phyloP scores from a whole-genome alignment of 2,329 filamentous ascomycete genomes.

The Xylaria sp. region DNA sequence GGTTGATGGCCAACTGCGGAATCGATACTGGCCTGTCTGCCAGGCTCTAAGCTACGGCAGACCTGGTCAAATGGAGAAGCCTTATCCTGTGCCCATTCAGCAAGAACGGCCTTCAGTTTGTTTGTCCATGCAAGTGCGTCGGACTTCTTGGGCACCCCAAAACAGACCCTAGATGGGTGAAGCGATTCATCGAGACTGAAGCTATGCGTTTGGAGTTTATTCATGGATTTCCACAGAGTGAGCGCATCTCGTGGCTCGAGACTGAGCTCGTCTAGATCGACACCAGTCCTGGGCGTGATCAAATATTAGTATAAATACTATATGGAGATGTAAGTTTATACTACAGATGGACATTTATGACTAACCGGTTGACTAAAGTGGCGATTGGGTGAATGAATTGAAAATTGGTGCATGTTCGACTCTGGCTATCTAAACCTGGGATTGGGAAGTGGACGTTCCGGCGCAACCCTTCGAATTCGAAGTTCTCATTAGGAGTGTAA shows the following conservation, averaged over 20 bases:
- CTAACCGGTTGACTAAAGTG: constrained; percentile 67
- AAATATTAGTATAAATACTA: constrained; percentile 12
- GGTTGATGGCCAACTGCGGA: not conserved
- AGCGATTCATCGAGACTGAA: constrained; percentile 64
- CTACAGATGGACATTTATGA: not conserved
- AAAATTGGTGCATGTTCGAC: constrained; percentile 60
- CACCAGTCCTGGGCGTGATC: constrained; percentile 57
- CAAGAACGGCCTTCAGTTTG: constrained; percentile 67
- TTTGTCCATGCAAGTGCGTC: constrained; percentile 75
- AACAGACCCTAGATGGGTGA: constrained; percentile 57
- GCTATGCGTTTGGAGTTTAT: constrained; percentile 61
- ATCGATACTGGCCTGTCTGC: not conserved
- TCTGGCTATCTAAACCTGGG: constrained; percentile 59
- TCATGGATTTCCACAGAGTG: constrained; percentile 72
- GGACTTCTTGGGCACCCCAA: constrained; percentile 69
- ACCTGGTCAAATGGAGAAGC: constrained; percentile 57
- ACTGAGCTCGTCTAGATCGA: constrained; percentile 73
- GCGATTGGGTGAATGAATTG: constrained; percentile 74
- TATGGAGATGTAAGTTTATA: not conserved
- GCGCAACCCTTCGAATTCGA: constrained; percentile 63
- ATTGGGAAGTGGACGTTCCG: constrained; percentile 55
- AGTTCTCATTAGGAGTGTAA: constrained; percentile 64
- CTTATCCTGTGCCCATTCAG: constrained; percentile 67
- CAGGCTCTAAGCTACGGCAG: constrained; percentile 53
- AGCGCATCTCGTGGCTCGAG: constrained; percentile 79